phyloP scores from a whole-genome alignment of 306 rosid species.

The Quercus aquifolioides region DNA sequence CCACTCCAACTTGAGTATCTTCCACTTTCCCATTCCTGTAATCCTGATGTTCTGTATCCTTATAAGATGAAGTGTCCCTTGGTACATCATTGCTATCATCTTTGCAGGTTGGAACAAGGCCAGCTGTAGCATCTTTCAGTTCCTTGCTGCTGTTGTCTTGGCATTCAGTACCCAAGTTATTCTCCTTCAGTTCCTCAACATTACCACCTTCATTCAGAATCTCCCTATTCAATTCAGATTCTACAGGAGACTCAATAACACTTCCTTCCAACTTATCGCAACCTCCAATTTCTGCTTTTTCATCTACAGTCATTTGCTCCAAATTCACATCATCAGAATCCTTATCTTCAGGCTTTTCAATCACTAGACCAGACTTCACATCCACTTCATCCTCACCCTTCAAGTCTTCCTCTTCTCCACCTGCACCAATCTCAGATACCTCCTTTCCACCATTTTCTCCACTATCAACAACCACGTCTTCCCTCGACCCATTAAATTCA shows the following conservation, averaged over 20 bases:
- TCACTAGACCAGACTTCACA: constrained; percentile 8
- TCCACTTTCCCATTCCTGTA: constrained; percentile 22
- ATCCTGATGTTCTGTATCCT: constrained; percentile 23
- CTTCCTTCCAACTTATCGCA: constrained; percentile 25
- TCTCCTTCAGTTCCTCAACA: constrained; percentile 28
- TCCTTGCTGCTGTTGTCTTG: constrained; percentile 23
- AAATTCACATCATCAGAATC: constrained; percentile 29
- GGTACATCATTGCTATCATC: constrained; percentile 27
- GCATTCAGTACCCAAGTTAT: constrained; percentile 20
- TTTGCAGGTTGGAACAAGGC: constrained; percentile 20
- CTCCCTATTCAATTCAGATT: constrained; percentile 34
- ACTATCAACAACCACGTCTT: constrained; percentile 16
- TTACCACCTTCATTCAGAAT: constrained; percentile 23
- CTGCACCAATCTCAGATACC: constrained; percentile 24
- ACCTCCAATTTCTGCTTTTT: constrained; percentile 26
- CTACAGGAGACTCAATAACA: constrained; percentile 28
- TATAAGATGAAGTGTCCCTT: constrained; percentile 13
- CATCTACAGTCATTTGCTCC: constrained; percentile 23
- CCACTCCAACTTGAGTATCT: constrained; percentile 13
- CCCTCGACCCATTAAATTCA: constrained; percentile 21
- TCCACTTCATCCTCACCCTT: constrained; percentile 32
- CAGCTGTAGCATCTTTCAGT: constrained; percentile 22
- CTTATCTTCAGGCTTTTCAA: constrained; percentile 36
- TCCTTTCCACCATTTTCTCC: constrained; percentile 38
- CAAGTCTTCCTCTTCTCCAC: constrained; percentile 15